phyloP scores from a whole-genome alignment of 2,329 filamentous ascomycete species.

The Colletotrichum chlorophyti region DNA sequence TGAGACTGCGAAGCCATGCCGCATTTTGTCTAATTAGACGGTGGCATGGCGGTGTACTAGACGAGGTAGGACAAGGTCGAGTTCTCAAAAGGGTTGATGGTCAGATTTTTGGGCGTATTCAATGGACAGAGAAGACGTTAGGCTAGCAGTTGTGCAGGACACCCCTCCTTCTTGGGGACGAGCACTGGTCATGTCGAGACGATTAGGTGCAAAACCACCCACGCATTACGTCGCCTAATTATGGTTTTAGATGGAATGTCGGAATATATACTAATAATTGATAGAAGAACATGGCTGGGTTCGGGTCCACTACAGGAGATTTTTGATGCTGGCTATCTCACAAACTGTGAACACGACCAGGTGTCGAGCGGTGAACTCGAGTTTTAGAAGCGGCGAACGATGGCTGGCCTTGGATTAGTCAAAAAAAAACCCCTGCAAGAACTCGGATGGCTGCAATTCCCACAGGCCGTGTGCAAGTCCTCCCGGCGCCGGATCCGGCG shows the following conservation, averaged over 20 bases:
- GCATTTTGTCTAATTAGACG: no score
- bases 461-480: not conserved
- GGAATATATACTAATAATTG: slow-evolving; percentile 13
- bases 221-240: no score
- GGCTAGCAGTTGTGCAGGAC: no score
- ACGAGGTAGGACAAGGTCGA: no score
- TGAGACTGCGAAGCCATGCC: no score
- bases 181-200: no score
- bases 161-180: not conserved
- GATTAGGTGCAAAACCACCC: not conserved
- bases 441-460: not conserved
- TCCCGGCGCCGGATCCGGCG: slow-evolving; percentile 3
- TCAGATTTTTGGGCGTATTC: no score
- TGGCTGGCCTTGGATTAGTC: not conserved
- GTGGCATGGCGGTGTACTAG: no score
- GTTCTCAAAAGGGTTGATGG: no score
- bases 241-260: slow-evolving; percentile 2
- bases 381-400: not conserved
- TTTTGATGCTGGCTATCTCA: not conserved
- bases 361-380: not conserved
- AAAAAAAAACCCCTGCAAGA: no score
- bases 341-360: not conserved
- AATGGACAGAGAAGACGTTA: no score
- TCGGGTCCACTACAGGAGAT: no score
- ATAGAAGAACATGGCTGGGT: slow-evolving; percentile 4